Evolutionary conservation across 1,284 basidiomycete species (phyloP).

Genomic region (Trametes polyzona): DNA sequence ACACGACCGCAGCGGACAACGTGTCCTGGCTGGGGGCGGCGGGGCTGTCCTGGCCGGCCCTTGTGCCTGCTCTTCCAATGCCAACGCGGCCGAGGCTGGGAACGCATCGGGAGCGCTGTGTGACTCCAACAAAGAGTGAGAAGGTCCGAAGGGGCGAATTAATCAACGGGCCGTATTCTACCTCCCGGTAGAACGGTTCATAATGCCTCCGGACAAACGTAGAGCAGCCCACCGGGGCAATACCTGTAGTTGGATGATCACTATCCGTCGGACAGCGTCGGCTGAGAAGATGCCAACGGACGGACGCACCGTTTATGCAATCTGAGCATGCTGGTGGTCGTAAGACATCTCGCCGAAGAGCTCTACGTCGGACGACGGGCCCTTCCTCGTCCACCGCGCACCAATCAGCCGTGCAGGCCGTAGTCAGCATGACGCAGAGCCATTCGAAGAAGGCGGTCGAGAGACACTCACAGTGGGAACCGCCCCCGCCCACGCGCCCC

Average conservation of each 20-base stretch:
- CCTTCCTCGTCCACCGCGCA: not conserved
- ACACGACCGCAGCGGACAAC: conserved; percentile 1
- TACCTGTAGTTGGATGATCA: not conserved
- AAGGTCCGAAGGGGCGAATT: conserved; percentile 1
- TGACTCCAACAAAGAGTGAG: not conserved
- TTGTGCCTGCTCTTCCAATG: not conserved
- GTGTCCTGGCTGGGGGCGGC: not conserved
- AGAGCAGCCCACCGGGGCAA: not conserved
- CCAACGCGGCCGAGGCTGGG: not conserved
- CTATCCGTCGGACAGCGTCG: not conserved
- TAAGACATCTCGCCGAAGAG: not conserved
- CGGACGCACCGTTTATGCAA: not conserved
- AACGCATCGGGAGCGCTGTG: conserved; percentile 2
- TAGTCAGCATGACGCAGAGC: conserved; percentile 10
- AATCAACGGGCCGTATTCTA: conserved; percentile 3
- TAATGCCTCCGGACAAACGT: not conserved
- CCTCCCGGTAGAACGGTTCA: not conserved
- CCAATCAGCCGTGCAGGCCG: not conserved
- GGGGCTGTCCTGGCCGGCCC: not conserved
- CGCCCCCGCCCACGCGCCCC: conserved; percentile 1
- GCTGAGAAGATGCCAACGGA: not conserved
- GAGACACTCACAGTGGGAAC: conserved; percentile 8
- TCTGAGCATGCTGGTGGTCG: not conserved
- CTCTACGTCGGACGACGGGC: not conserved
- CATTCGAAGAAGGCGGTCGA: not conserved